Base-by-base conservation (phyloP, 139 green algal genomes). In the Volvox reticuliferus region DNA sequence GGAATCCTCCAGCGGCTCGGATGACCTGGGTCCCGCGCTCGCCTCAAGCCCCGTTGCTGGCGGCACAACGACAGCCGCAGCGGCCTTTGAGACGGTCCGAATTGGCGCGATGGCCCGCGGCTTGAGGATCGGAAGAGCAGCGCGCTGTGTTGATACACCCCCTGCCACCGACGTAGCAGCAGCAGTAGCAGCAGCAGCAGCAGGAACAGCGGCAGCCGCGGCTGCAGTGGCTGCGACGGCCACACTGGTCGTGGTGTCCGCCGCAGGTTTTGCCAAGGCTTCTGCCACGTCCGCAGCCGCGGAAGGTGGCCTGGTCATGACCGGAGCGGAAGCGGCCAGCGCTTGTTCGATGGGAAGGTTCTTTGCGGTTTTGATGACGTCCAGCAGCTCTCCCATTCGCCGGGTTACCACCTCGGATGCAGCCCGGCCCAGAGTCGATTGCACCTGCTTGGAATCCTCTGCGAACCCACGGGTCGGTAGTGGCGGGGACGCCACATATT, bases 361-460 rank as follows among this genome's bases (percentile, higher is more conserved):
- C 33, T 33, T 30, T 16, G 87, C 87, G 2, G 85, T 77, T 0
- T 30, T 33, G 36, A 92, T 82, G 0, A 18, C 22, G 17, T 28
- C 35, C 73, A 86, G 62, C 62, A 92, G 5, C 73, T 89, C 89
- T 9, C 6, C 33, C 19, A 88, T 84, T 18, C 89, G 89, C 2
- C 89, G 83, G 1, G 36, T 21, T 20, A 82, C 35, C 61, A 89
- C 82, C 75, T 92, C 89, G 1, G 83, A 90, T 26, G 73, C 63
- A 21, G 33, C 73, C 26, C 89, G 82, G 24, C 89, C 89, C 75
- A 92, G 62, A n/a, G 90, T 75, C 61, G 82, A 35, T 76, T 87
- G 55, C 19, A 87, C 35, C 13, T 71, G 81, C 62, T 92, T 92
- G 44, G 61, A 63, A 33, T 14, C 79, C 21, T 90, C 89, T 92